Evolutionary conservation across 75 land plant species (phyloP).

Genomic region (Pseudotsuga menziesii): DNA sequence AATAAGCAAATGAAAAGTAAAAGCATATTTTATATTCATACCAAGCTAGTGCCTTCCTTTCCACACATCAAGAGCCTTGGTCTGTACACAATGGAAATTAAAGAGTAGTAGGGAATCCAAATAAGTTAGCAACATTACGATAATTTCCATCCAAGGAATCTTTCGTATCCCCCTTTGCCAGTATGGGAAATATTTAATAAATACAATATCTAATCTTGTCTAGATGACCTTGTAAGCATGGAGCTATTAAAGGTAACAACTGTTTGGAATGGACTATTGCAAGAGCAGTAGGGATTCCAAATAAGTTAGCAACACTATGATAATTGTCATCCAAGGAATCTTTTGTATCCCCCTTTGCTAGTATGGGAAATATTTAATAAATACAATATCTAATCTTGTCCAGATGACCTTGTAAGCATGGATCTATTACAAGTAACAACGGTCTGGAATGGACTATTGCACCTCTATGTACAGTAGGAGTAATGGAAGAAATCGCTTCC

Average conservation of each 20-base stretch:
- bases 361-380: conserved; percentile 58
- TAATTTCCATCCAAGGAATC: no score
- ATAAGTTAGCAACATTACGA: no score
- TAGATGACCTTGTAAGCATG: no score
- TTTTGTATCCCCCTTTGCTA: conserved; percentile 3
- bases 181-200: no score
- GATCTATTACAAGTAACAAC: conserved; percentile 60
- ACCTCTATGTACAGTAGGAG: conserved; percentile 94
- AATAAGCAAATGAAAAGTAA: not conserved
- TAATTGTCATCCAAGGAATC: conserved; percentile 16
- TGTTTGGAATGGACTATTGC: no score
- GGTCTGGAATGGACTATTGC: conserved; percentile 81
- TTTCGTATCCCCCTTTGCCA: no score
- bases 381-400: conserved; percentile 42
- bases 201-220: no score
- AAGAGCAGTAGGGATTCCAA: no score
- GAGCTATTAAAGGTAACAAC: no score
- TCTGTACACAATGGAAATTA: conserved; percentile 70
- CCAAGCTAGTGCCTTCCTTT: conserved; percentile 72
- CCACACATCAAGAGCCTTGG: conserved; percentile 86
- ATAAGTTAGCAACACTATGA: conserved; percentile 49
- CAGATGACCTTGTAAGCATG: conserved; percentile 70
- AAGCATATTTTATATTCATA: conserved; percentile 25
- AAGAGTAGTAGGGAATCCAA: conserved; percentile 46
- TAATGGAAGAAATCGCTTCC: conserved; percentile 89